Base-by-base conservation (phyloP, 495 filamentous ascomycete species). In the Apodospora peruviana region DNA sequence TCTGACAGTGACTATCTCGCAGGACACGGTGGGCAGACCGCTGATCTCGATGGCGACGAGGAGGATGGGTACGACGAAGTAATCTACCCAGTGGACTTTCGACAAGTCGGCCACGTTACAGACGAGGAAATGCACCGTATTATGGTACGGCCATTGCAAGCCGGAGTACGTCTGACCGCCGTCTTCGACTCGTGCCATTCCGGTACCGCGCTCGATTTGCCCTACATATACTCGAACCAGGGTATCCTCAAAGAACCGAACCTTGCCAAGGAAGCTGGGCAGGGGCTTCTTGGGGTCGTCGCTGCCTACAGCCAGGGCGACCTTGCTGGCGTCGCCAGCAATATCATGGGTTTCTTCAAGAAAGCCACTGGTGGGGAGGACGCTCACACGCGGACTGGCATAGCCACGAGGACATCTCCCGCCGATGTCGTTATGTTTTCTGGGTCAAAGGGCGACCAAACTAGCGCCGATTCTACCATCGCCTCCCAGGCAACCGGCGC, bases 101-200 rank as follows among this genome's bases (percentile, higher is more conserved):
- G 67, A 51, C 48, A 49, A 8, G 62, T 59, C 27, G 78, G 78
- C 5, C 78, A 82, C 52, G 69, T 82, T 21, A 67, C 67, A 16
- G 77, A 72, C 52, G 71, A 75, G 50, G 45, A 74, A 69, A 65
- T 81, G 14, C 80, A 83, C 55, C 67, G 66, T 43, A 62, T 60
- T 20, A 71, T 83, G 36, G 72, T 83, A 43, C 74, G 73, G 0
- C 66, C 69, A 5, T 67, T 83, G 65, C 68, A 71, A 23, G 69
- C 76, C 0, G 64, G 52, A 8, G 73, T 69, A 41, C 74, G 74
- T 4, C 67, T 83, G 19, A 78, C 78, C 47, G 70, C 82, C 42
- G 60, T 83, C 21, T 76, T 83, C 50, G 80, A 83, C 56, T 83
- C 79, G 65, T 83, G 80, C 59, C 80, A 83, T 55, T 76, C 71